A percentile compares a stretch with the other conserved stretches of the same genome.
These are phyloP conservation scores for Chaetoscypha palmicola DNA, from an alignment of 2,329 filamentous ascomycete genomes.

Conservation along the genomic window DNA sequence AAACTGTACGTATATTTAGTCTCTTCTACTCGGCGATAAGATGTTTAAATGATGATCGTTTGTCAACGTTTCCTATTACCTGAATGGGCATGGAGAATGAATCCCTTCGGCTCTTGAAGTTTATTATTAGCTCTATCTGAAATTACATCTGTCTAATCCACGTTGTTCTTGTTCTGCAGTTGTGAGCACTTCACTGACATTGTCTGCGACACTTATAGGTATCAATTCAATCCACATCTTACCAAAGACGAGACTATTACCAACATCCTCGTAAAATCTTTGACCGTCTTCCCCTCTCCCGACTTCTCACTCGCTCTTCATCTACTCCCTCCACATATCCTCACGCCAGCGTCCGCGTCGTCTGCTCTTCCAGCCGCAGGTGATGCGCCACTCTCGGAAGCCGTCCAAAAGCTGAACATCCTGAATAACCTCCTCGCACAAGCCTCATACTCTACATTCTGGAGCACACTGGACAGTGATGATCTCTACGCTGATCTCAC, in stretches of 20 bases:
- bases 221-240: constrained; percentile 99
- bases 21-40: background rate
- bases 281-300: constrained; percentile 93
- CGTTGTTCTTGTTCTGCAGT: constrained; percentile 1
- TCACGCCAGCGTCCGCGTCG: constrained; percentile 50
- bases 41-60: constrained; percentile 62
- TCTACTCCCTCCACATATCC: constrained; percentile 79
- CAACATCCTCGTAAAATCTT: constrained; percentile 96
- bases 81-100: constrained; percentile 57
- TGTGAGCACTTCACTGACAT: constrained; percentile 10
- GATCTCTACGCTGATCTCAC: constrained; percentile 94
- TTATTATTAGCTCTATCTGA: constrained; percentile 73
- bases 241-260: constrained; percentile 95
- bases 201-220: constrained; percentile 48
- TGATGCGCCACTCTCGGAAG: constrained; percentile 71
- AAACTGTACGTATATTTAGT: constrained; percentile 72
- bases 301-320: constrained; percentile 93
- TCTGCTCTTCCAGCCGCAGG: constrained; percentile 45
- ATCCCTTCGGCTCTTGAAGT: constrained; percentile 60
- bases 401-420: constrained; percentile 61
- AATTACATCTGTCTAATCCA: constrained; percentile 19
- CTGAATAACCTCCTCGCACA: constrained; percentile 77
- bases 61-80: constrained; percentile 98
- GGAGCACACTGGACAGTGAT: constrained; percentile 85
- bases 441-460: constrained; percentile 87